Evolutionary conservation across 345 rosid species (phyloP).

Genomic region (Eucalyptus microcorys): DNA sequence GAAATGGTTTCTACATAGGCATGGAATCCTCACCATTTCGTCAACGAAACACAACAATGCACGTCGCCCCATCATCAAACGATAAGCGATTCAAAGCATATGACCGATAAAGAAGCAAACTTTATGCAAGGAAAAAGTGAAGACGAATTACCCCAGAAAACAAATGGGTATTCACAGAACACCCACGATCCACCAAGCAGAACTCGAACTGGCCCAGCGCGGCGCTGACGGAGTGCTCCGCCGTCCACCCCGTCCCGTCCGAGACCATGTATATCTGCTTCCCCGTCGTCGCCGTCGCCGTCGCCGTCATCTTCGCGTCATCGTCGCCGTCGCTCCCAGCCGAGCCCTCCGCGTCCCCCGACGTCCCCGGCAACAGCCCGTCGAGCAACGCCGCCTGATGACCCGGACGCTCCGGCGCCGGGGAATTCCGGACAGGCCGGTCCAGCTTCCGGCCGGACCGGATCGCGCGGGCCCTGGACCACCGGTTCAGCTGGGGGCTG

Average conservation of each 20-base stretch:
- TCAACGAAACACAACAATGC: background rate
- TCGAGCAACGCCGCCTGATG: conserved; percentile 1
- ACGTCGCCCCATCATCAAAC: background rate
- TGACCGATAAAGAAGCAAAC: background rate
- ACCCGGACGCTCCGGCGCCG: background rate
- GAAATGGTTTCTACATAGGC: background rate
- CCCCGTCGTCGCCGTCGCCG: background rate
- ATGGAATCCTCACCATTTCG: background rate
- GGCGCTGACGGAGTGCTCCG: conserved; percentile 74
- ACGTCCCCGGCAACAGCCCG: conserved; percentile 2
- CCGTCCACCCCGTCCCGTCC: conserved; percentile 98
- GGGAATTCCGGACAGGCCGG: conserved; percentile 15
- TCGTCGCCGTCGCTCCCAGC: conserved; percentile 1
- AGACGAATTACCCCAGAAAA: conserved; percentile 66
- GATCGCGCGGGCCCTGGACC: conserved; percentile 77
- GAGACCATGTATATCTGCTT: conserved; percentile 81
- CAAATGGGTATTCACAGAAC: conserved; percentile 82
- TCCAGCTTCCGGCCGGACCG: conserved; percentile 62
- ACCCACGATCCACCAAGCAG: conserved; percentile 82
- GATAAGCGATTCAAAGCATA: background rate
- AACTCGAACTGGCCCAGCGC: conserved; percentile 87
- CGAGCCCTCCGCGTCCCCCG: background rate
- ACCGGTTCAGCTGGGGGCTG: conserved; percentile 70
- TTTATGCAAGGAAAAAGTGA: background rate
- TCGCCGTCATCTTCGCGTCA: conserved; percentile 2